Conservation (phyloP, 345 rosid genomes). For the thale cress (Arabidopsis thaliana) region TAIR10.1 NC_003074.8:23411501-23412000, state of each 20-base stretch:
- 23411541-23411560: conserved; percentile 42
- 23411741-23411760: conserved; percentile 90
- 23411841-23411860: conserved; percentile 47
- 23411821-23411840: conserved; percentile 71
- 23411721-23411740: conserved; percentile 67
- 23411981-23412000: background rate
- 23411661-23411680: conserved; percentile 80
- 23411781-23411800: conserved; percentile 51
- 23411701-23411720: conserved; percentile 89
- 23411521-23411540: conserved; percentile 54
- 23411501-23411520: conserved; percentile 47
- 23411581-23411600: conserved; percentile 59
- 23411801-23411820: conserved; percentile 68
- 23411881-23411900: conserved; percentile 58
- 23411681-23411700: conserved; percentile 49
- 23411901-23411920: conserved; percentile 63
- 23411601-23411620: conserved; percentile 68
- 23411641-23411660: conserved; percentile 71
- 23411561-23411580: conserved; percentile 67
- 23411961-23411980: conserved; percentile 37
- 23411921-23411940: conserved; percentile 53
- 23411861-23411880: conserved; percentile 78
- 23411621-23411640: conserved; percentile 64
- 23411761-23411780: conserved; percentile 73
- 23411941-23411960: conserved; percentile 7